Conservation (phyloP, 108 stramenopile species). For the Cyclotella cryptica region DNA sequence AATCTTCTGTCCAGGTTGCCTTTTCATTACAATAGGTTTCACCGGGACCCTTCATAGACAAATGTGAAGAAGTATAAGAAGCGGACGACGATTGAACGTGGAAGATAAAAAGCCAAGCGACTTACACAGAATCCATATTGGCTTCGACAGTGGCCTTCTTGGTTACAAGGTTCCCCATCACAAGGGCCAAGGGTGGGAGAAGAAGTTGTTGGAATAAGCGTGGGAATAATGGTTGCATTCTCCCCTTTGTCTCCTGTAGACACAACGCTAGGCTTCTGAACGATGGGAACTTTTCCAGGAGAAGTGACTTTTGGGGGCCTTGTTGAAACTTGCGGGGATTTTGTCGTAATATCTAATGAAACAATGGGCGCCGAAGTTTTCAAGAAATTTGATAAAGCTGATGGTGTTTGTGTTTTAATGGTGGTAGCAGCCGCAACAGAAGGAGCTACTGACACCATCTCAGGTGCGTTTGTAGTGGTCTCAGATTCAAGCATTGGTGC, state of each 20-base stretch:
- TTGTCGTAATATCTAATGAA: background rate
- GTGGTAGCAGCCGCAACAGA: background rate
- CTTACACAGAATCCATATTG: slow-evolving; percentile 45
- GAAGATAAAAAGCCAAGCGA: background rate
- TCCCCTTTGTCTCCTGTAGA: background rate
- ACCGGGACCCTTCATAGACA: slow-evolving; percentile 29
- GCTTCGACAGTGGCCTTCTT: slow-evolving; percentile 33
- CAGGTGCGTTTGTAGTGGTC: background rate
- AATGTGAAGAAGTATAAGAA: background rate
- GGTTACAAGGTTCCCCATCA: slow-evolving; percentile 17
- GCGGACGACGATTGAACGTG: background rate
- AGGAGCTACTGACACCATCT: background rate
- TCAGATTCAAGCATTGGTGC: background rate
- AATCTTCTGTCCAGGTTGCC: slow-evolving; percentile 49
- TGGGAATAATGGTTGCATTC: slow-evolving; percentile 13
- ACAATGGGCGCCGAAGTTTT: background rate
- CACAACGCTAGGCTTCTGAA: background rate
- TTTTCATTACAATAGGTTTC: slow-evolving; percentile 45
- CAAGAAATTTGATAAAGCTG: background rate
- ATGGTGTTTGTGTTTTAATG: background rate
- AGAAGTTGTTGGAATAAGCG: slow-evolving; percentile 19
- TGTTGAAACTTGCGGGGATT: background rate
- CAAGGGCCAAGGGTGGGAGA: slow-evolving; percentile 38
- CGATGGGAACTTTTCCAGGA: slow-evolving; percentile 1
- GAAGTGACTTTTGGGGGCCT: slow-evolving; percentile 14